Base-by-base conservation (phyloP, 2,329 filamentous ascomycete genomes). In the Exophiala dermatitidis region DNA sequence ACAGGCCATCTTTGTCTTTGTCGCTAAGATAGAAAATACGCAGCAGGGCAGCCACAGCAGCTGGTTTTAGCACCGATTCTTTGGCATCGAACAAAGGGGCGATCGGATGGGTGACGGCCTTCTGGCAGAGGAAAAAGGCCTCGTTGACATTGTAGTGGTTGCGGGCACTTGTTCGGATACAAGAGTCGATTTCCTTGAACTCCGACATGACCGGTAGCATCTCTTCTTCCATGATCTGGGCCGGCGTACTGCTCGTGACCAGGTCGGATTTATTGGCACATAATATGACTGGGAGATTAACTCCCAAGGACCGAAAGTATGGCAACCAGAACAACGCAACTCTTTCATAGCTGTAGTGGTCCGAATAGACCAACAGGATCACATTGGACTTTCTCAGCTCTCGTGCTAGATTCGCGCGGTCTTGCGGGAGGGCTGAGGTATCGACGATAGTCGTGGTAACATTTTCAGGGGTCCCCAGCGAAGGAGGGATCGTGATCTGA, bases 251-350 rank as follows among this genome's bases (percentile, higher is more conserved):
- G 62, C 86, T 84, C 2, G 80, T 81, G 2, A 83, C 81, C 50
- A 96, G 76, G 65, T 98, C 93, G n/a, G 89, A 88, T 71, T 98
- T 98, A 76, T 97, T 97, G 66, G 93, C 90, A 66, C 93, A 97
- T 52, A 98, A 75, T 42, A 98, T 90, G 7, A 98, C 93, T 0
- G 93, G 93, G 26, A 98, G 90, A 68, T 98, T 98, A 67, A 98
- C 93, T n/a, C 93, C 93, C 37, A 98, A 80, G 3, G 90, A 95
- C 57, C 93, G 86, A 67, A 98, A 97, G 71, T 96, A 94, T 7
- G 93, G 93, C 81, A 98, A 86, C 93, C 93, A 98, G 71, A 97
- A 98, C 43, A 98, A 77, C 2, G 91, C 93, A 2, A 98, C 90
- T 36, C 93, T 80, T 69, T 98, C 93, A 74, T 97, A 98, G 77